Percentiles rank a stretch among this genome's conserved stretches.
These are phyloP conservation scores for Lentinula sp. DNA, from an alignment of 768 basidiomycete species.

Conservation along the genomic window DNA sequence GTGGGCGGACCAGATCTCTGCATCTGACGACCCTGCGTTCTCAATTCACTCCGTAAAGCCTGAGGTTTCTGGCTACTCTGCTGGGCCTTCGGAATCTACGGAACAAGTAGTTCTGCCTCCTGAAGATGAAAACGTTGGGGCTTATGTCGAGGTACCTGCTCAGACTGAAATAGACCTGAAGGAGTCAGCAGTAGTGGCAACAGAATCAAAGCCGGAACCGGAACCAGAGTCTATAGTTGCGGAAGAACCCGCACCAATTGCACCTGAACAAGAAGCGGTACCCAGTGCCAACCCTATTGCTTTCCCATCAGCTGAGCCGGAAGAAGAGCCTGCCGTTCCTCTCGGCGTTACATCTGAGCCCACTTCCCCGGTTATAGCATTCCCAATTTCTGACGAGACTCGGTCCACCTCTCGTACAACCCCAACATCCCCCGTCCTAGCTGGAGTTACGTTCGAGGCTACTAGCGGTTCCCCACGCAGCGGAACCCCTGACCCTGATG, in stretches of 20 bases:
- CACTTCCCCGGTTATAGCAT: slow-evolving; percentile 19
- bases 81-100: slow-evolving; percentile 24
- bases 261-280: slow-evolving; percentile 19
- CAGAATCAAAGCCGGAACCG: background rate
- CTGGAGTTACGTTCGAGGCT: slow-evolving; percentile 63
- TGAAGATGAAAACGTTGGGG: slow-evolving; percentile 3
- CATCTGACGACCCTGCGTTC: slow-evolving; percentile 47
- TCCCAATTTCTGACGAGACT: slow-evolving; percentile 27
- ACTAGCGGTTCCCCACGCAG: slow-evolving; percentile 57
- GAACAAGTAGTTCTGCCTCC: slow-evolving; percentile 5
- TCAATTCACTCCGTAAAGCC: slow-evolving; percentile 25
- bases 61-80: slow-evolving; percentile 39
- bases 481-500: slow-evolving; percentile 66
- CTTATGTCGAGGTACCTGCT: background rate
- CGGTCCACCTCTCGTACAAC: slow-evolving; percentile 13
- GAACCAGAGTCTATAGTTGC: slow-evolving; percentile 11
- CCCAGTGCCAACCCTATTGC: slow-evolving; percentile 11
- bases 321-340: slow-evolving; percentile 13
- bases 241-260: slow-evolving; percentile 14
- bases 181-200: slow-evolving; percentile 6
- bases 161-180: background rate
- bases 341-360: slow-evolving; percentile 9
- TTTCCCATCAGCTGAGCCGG: slow-evolving; percentile 16
- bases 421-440: slow-evolving; percentile 17
- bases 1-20: slow-evolving; percentile 83